A percentile compares a stretch with the other conserved stretches of the same genome.
Conservation (phyloP, 352 stramenopile genomes). For the Globisporangium rhizosaccharum region DNA sequence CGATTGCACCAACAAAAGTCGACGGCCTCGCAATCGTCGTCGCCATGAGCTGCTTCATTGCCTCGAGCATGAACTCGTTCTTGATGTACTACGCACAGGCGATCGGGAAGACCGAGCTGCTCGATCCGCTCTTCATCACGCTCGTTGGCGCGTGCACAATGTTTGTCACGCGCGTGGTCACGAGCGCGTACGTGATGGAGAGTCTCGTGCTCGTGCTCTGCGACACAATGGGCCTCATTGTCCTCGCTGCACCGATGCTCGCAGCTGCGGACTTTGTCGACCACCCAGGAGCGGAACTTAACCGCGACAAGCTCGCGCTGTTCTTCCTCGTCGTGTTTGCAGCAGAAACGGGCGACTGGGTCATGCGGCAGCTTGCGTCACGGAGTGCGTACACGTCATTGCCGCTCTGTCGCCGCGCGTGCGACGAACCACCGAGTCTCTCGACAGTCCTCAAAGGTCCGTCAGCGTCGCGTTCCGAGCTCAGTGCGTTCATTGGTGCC, state of each 20-base stretch:
- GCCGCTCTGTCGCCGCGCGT: slow-evolving; percentile 19
- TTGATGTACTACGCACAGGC: slow-evolving; percentile 31
- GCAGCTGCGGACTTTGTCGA: slow-evolving; percentile 38
- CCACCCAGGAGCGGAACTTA: slow-evolving; percentile 21
- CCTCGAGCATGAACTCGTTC: slow-evolving; percentile 46
- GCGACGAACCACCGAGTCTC: slow-evolving; percentile 20
- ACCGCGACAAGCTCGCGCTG: slow-evolving; percentile 35
- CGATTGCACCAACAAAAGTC: slow-evolving; percentile 24
- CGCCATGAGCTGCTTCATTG: slow-evolving; percentile 40
- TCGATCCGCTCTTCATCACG: slow-evolving; percentile 44
- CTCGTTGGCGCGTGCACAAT: slow-evolving; percentile 31
- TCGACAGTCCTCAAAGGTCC: slow-evolving; percentile 18
- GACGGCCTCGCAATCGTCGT: slow-evolving; percentile 36
- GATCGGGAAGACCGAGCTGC: slow-evolving; percentile 24
- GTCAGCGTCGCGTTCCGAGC: slow-evolving; percentile 13
- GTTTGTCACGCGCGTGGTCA: slow-evolving; percentile 42
- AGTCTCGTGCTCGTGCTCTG: slow-evolving; percentile 34
- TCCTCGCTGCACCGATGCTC: slow-evolving; percentile 29
- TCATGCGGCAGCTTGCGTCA: not conserved
- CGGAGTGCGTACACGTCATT: slow-evolving; percentile 8
- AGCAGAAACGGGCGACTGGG: slow-evolving; percentile 27
- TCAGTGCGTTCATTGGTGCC: slow-evolving; percentile 29
- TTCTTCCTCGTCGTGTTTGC: slow-evolving; percentile 45
- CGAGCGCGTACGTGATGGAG: slow-evolving; percentile 44
- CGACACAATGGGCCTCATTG: slow-evolving; percentile 31